phyloP scores from a whole-genome alignment of 1,139 yeast species.

The Lodderomyces beijingensis region DNA sequence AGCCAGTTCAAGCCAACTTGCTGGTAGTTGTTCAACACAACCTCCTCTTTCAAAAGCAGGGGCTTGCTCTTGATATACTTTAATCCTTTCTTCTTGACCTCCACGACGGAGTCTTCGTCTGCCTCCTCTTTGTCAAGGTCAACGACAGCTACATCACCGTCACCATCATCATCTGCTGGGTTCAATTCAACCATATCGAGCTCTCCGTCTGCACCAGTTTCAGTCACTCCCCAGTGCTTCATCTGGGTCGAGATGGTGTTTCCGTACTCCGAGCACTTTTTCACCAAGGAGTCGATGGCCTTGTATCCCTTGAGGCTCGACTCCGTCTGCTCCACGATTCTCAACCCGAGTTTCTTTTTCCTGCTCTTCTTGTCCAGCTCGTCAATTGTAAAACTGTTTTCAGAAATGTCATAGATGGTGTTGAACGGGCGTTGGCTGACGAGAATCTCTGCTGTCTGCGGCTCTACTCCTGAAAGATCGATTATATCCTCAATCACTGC shows the following conservation, averaged over 20 bases:
- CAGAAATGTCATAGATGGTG: conserved; percentile 54
- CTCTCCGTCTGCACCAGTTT: conserved; percentile 63
- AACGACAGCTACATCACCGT: conserved; percentile 2
- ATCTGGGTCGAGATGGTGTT: conserved; percentile 66
- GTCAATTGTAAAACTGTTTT: conserved; percentile 19
- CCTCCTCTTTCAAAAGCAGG: conserved; percentile 52
- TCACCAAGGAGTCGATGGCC: conserved; percentile 88
- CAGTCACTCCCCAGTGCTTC: conserved; percentile 79
- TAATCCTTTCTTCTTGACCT: conserved; percentile 21
- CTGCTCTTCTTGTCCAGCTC: conserved; percentile 35
- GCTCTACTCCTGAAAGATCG: conserved; percentile 72
- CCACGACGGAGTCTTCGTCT: conserved; percentile 27
- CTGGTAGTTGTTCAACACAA: conserved; percentile 80
- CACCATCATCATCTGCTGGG: conserved; percentile 27
- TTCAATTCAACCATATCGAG: conserved; percentile 47
- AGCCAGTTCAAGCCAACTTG: conserved; percentile 97
- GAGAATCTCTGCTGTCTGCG: conserved; percentile 61
- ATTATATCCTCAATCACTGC: conserved; percentile 72
- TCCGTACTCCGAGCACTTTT: conserved; percentile 79
- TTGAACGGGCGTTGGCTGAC: conserved; percentile 64
- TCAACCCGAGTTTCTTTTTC: conserved; percentile 66
- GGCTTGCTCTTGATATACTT: conserved; percentile 72
- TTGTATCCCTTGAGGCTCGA: conserved; percentile 79
- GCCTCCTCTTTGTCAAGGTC: conserved; percentile 11
- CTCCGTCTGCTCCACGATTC: conserved; percentile 67